phyloP scores from a whole-genome alignment of 2,329 filamentous ascomycete genomes.

The Alternaria angustiovoidea region DNA sequence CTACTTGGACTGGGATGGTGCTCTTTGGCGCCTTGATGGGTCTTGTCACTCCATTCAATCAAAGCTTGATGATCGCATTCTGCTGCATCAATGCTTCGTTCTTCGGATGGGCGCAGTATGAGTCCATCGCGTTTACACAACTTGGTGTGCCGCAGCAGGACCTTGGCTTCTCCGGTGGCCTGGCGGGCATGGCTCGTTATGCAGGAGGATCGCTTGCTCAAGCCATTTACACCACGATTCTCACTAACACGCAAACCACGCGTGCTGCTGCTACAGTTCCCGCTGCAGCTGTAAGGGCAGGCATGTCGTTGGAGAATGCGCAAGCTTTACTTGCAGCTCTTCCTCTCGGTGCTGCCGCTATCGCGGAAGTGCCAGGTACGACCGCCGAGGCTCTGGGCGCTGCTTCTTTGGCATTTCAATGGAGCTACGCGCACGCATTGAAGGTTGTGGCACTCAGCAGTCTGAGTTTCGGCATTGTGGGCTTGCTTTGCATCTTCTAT shows the following conservation, averaged over 20 bases:
- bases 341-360: slow-evolving; percentile 27
- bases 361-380: slow-evolving; percentile 28
- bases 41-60: slow-evolving; percentile 57
- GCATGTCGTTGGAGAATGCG: slow-evolving; percentile 31
- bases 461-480: slow-evolving; percentile 32
- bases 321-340: slow-evolving; percentile 32
- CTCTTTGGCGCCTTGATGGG: slow-evolving; percentile 52
- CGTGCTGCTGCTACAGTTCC: slow-evolving; percentile 27
- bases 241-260: slow-evolving; percentile 46
- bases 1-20: slow-evolving; percentile 57
- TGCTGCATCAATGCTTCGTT: slow-evolving; percentile 53
- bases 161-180: slow-evolving; percentile 56
- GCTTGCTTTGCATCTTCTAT: slow-evolving; percentile 28
- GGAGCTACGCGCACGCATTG: slow-evolving; percentile 34
- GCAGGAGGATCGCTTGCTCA: slow-evolving; percentile 36
- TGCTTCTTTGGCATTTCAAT: slow-evolving; percentile 30
- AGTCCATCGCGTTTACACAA: slow-evolving; percentile 44
- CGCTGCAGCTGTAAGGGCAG: slow-evolving; percentile 30
- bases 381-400: slow-evolving; percentile 19
- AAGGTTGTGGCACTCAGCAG: slow-evolving; percentile 32
- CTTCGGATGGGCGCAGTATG: slow-evolving; percentile 45
- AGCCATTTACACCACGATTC: slow-evolving; percentile 53
- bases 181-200: slow-evolving; percentile 37
- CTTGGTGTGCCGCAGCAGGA: slow-evolving; percentile 55
- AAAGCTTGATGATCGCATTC: slow-evolving; percentile 59